These are phyloP conservation scores for Phylloporus sp. DNA, from an alignment of 768 basidiomycete species.

Conservation along the genomic window DNA sequence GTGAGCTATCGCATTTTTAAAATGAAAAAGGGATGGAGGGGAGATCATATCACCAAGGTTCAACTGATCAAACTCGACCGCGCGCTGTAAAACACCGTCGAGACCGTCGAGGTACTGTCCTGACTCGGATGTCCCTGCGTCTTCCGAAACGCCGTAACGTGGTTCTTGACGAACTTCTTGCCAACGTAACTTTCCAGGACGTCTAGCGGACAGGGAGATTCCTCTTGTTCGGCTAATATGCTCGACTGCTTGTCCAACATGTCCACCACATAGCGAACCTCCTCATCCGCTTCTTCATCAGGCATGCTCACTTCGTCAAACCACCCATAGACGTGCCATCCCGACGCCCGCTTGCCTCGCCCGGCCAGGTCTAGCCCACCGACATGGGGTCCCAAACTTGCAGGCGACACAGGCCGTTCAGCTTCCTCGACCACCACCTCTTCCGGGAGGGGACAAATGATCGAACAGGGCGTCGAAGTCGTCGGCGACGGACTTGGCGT, in stretches of 20 bases:
- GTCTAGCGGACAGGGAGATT: neutral
- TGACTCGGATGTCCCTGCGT: constrained; percentile 20
- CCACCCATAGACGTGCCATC: constrained; percentile 32
- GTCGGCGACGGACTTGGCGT: constrained; percentile 29
- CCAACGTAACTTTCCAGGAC: neutral
- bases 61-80: constrained; percentile 23
- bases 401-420: constrained; percentile 15
- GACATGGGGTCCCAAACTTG: constrained; percentile 24
- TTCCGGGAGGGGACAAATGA: constrained; percentile 4
- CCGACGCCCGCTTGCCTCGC: constrained; percentile 30
- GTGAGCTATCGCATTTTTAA: neutral
- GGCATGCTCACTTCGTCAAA: constrained; percentile 18
- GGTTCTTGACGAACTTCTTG: constrained; percentile 8
- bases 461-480: constrained; percentile 2
- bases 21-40: neutral
- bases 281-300: neutral
- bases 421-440: neutral
- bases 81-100: constrained; percentile 31
- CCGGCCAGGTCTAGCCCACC: constrained; percentile 31
- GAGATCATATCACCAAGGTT: neutral
- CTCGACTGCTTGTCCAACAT: neutral
- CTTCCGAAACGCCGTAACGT: constrained; percentile 10
- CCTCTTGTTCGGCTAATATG: neutral
- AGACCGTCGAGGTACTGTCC: constrained; percentile 23
- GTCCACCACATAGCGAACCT: neutral